Evolutionary conservation across 805 yeast species (phyloP).

Genomic region (Lipomyces mesembrius): DNA sequence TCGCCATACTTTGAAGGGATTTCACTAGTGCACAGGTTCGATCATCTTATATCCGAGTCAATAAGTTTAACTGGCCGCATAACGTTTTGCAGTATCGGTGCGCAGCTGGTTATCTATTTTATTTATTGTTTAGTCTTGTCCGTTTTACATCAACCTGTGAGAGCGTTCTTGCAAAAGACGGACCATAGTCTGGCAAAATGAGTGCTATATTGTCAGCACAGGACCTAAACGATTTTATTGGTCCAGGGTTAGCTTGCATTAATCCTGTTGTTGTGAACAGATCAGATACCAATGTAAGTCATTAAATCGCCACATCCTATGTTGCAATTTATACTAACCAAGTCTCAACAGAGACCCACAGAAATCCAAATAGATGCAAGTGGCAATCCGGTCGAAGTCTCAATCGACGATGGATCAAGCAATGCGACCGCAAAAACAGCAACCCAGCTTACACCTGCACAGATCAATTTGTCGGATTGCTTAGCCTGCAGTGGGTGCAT

Average conservation of each 20-base stretch:
- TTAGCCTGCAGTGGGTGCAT: constrained; percentile 97
- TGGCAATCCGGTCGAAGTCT: constrained; percentile 71
- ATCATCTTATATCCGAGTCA: too few species aligned
- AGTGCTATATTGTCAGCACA: constrained; percentile 86
- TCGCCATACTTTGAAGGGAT: too few species aligned
- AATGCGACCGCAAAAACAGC: constrained; percentile 34
- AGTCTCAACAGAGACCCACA: constrained; percentile 41
- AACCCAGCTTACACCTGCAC: constrained; percentile 68
- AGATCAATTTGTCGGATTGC: constrained; percentile 88
- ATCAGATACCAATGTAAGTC: constrained; percentile 30
- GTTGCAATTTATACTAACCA: constrained; percentile 40
- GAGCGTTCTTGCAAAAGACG: neutral
- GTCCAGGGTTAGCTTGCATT: constrained; percentile 93
- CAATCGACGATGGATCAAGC: constrained; percentile 48
- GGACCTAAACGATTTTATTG: constrained; percentile 90
- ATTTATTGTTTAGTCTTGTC: too few species aligned
- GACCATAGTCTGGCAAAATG: constrained; percentile 53
- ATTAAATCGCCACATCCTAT: neutral
- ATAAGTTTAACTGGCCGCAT: too few species aligned
- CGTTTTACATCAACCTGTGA: neutral
- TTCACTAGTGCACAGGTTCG: too few species aligned
- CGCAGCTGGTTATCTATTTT: neutral
- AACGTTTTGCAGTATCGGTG: neutral
- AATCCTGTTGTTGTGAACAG: constrained; percentile 69
- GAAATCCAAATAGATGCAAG: constrained; percentile 64